A percentile compares a stretch with the other conserved stretches of the same genome.
phyloP scores from a whole-genome alignment of 805 yeast genomes.

The Cyberlindnera maclurae region DNA sequence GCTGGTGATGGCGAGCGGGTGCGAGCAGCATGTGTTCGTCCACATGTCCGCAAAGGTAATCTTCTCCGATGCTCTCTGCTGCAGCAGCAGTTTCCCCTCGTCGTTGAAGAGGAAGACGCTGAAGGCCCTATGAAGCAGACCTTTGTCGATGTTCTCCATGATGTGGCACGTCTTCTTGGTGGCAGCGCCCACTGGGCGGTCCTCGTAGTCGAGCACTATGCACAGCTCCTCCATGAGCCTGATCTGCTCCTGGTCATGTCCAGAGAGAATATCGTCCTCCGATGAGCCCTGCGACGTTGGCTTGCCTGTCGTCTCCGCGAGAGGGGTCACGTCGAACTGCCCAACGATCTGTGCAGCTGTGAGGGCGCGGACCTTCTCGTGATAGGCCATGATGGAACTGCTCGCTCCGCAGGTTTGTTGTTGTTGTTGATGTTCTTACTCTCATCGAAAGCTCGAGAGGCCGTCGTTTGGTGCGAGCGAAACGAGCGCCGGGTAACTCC shows the following conservation, averaged over 20 bases:
- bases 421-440: too few species aligned
- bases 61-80: conserved; percentile 94
- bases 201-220: conserved; percentile 85
- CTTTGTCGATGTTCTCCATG: conserved; percentile 79
- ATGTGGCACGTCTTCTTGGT: conserved; percentile 87
- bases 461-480: too few species aligned
- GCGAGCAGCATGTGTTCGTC: conserved; percentile 99
- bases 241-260: conserved; percentile 93
- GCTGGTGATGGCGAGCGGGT: conserved; percentile 77
- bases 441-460: too few species aligned
- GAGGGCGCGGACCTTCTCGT: conserved; percentile 47
- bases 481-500: too few species aligned
- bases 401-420: too few species aligned
- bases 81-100: conserved; percentile 70
- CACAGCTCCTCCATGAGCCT: conserved; percentile 94
- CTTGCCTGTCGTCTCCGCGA: conserved; percentile 53
- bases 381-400: conserved; percentile 28
- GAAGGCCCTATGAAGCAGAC: conserved; percentile 91
- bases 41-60: conserved; percentile 95
- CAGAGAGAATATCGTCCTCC: conserved; percentile 51
- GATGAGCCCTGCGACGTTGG: conserved; percentile 29
- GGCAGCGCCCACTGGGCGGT: conserved; percentile 85
- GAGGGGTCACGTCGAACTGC: conserved; percentile 63
- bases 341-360: conserved; percentile 41
- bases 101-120: conserved; percentile 88